Conservation (phyloP, 1,284 basidiomycete genomes). For the Moesziomyces antarcticus region DNA sequence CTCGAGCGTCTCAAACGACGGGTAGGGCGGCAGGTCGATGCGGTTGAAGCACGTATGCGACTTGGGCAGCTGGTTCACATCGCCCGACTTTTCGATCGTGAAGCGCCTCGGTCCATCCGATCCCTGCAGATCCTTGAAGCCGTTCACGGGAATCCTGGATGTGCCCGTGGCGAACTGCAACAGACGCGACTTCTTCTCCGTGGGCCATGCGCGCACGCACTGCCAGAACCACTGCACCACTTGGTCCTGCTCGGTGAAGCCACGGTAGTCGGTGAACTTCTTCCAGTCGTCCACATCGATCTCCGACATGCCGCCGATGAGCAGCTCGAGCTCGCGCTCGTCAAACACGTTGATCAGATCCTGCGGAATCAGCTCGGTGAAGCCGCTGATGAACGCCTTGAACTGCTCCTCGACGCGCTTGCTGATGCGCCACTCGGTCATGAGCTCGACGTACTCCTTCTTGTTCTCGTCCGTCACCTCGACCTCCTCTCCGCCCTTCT, state of each 20-base stretch:
- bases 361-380: constrained; percentile 92
- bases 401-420: constrained; percentile 95
- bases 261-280: constrained; percentile 75
- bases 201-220: constrained; percentile 93
- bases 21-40: constrained; percentile 67
- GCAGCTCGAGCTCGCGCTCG: constrained; percentile 88
- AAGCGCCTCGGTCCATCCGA: constrained; percentile 82
- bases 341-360: constrained; percentile 98
- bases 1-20: constrained; percentile 61
- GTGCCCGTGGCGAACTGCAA: constrained; percentile 96
- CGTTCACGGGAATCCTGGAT: constrained; percentile 95
- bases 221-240: constrained; percentile 99
- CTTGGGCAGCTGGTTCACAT: constrained; percentile 65
- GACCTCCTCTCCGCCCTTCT: constrained; percentile 83
- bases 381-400: constrained; percentile 92
- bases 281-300: constrained; percentile 82
- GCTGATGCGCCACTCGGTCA: constrained; percentile 92
- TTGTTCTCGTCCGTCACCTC: constrained; percentile 97
- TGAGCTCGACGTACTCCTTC: constrained; percentile 95
- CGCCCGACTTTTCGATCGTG: constrained; percentile 67
- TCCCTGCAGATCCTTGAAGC: constrained; percentile 98
- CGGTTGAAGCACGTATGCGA: constrained; percentile 68
- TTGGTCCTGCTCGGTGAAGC: constrained; percentile 69
- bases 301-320: constrained; percentile 99
- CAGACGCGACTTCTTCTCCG: constrained; percentile 92